Evolutionary conservation across 2,329 filamentous ascomycete genomes (phyloP).

Genomic region (Aspergillus pseudotamarii): DNA sequence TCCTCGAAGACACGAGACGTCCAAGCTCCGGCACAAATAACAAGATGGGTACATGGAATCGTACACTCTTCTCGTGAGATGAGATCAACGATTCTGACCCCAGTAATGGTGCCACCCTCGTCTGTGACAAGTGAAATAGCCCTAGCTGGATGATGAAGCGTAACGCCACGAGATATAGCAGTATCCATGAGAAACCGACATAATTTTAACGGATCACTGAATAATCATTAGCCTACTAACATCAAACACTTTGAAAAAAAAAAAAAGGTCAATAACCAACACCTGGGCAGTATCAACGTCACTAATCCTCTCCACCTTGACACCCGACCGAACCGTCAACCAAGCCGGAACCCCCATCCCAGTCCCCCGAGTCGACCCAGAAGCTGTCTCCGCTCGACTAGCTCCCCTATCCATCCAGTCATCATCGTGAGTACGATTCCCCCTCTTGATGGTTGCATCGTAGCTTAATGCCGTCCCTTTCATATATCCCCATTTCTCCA

Average conservation of each 20-base stretch:
- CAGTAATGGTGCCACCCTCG: slow-evolving; percentile 52
- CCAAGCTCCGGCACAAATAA: slow-evolving; percentile 74
- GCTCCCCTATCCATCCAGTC: slow-evolving; percentile 69
- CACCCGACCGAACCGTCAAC: slow-evolving; percentile 60
- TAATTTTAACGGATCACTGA: slow-evolving; percentile 66
- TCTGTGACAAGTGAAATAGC: slow-evolving; percentile 59
- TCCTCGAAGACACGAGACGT: slow-evolving; percentile 64
- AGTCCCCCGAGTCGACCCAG: slow-evolving; percentile 38
- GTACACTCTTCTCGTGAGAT: slow-evolving; percentile 26
- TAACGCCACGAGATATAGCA: slow-evolving; percentile 63
- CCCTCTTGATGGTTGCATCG: slow-evolving; percentile 39
- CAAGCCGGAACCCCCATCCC: slow-evolving; percentile 54
- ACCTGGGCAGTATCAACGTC: slow-evolving; percentile 65
- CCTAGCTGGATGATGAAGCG: slow-evolving; percentile 65
- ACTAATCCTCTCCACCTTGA: slow-evolving; percentile 63
- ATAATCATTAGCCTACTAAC: neutral
- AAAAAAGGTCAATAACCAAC: slow-evolving; percentile 46
- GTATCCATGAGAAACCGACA: slow-evolving; percentile 66
- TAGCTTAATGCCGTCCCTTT: slow-evolving; percentile 63
- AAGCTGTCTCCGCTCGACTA: slow-evolving; percentile 61
- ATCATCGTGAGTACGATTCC: slow-evolving; percentile 52
- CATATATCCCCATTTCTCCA: slow-evolving; percentile 61
- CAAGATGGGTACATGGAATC: slow-evolving; percentile 65
- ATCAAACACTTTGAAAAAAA: neutral
- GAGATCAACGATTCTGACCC: slow-evolving; percentile 54